Percentiles rank a stretch among this genome's conserved stretches.
Evolutionary conservation across 768 basidiomycete genomes (phyloP).

Genomic region (Lactarius psammicola): DNA sequence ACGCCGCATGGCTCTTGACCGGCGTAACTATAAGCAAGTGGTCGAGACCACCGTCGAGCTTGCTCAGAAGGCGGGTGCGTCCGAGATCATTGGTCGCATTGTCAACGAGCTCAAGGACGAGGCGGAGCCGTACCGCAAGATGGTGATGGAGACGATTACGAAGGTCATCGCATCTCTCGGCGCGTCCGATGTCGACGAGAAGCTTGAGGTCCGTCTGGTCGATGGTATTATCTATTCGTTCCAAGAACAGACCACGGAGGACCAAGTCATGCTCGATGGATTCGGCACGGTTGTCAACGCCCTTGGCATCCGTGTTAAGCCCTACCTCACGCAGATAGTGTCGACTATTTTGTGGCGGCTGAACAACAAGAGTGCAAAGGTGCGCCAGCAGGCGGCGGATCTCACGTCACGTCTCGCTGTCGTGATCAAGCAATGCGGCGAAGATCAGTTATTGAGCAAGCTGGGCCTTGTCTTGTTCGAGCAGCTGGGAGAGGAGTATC

Average conservation of each 20-base stretch:
- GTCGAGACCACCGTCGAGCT: constrained; percentile 99
- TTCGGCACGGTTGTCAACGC: constrained; percentile 98
- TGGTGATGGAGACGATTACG: constrained; percentile 99
- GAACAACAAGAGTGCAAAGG: constrained; percentile 99
- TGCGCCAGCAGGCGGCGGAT: constrained; percentile 99
- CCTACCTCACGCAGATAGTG: constrained; percentile 97
- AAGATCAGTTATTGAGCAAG: constrained; percentile 93
- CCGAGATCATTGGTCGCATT: constrained; percentile 88
- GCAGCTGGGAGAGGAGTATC: constrained; percentile 98
- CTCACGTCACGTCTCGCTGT: constrained; percentile 92
- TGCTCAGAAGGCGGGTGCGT: constrained; percentile 94
- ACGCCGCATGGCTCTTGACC: constrained; percentile 94
- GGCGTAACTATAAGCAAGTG: constrained; percentile 94
- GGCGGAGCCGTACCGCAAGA: constrained; percentile 91
- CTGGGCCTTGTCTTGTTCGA: constrained; percentile 96
- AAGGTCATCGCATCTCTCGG: constrained; percentile 92
- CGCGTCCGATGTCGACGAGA: constrained; percentile 96
- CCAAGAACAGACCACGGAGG: constrained; percentile 99
- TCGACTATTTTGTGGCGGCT: constrained; percentile 98
- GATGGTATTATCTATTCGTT: constrained; percentile 99
- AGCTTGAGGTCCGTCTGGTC: constrained; percentile 89
- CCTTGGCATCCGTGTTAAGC: constrained; percentile 92
- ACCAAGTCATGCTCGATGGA: constrained; percentile 98
- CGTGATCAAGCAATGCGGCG: constrained; percentile 98
- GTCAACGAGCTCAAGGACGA: constrained; percentile 91